These are phyloP conservation scores for Nepenthes alata DNA, from an alignment of 179 eudicot species.

Conservation along the genomic window DNA sequence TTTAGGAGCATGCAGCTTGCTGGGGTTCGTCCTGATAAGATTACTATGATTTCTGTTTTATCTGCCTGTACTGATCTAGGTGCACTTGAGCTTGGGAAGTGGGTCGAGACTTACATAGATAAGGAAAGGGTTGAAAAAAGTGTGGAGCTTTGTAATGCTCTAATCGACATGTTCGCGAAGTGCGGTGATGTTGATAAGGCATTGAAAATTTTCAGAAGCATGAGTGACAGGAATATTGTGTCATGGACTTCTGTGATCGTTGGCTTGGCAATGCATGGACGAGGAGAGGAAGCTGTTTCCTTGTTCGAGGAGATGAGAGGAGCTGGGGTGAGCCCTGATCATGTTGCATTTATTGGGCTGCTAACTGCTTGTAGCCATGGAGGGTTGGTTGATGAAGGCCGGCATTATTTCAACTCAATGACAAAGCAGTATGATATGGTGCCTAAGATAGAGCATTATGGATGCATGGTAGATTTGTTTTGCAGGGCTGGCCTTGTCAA, in stretches of 20 bases:
- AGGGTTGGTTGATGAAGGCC: slow-evolving; percentile 46
- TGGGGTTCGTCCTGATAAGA: slow-evolving; percentile 37
- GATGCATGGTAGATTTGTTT: slow-evolving; percentile 60
- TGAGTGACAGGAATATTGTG: slow-evolving; percentile 32
- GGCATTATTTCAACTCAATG: slow-evolving; percentile 31
- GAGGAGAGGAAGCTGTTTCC: slow-evolving; percentile 42
- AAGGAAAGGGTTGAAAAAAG: slow-evolving; percentile 26
- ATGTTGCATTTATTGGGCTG: slow-evolving; percentile 40
- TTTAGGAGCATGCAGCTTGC: slow-evolving; percentile 44
- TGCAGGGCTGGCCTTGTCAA: slow-evolving; percentile 43
- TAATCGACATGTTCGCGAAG: slow-evolving; percentile 53
- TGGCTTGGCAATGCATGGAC: slow-evolving; percentile 56
- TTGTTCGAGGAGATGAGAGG: slow-evolving; percentile 45
- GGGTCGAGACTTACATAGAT: slow-evolving; percentile 35
- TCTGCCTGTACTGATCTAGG: slow-evolving; percentile 54
- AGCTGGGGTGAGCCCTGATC: slow-evolving; percentile 31
- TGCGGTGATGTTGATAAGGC: slow-evolving; percentile 50
- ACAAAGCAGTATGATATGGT: slow-evolving; percentile 20
- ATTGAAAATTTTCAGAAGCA: slow-evolving; percentile 27
- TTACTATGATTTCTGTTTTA: slow-evolving; percentile 44
- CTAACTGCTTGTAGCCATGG: slow-evolving; percentile 62
- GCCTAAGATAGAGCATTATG: slow-evolving; percentile 56
- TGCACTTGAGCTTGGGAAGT: slow-evolving; percentile 49
- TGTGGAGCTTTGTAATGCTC: slow-evolving; percentile 41
- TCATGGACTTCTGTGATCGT: slow-evolving; percentile 52